Conservation (phyloP, 139 green algal species). For the Chlorella vulgaris region DNA sequence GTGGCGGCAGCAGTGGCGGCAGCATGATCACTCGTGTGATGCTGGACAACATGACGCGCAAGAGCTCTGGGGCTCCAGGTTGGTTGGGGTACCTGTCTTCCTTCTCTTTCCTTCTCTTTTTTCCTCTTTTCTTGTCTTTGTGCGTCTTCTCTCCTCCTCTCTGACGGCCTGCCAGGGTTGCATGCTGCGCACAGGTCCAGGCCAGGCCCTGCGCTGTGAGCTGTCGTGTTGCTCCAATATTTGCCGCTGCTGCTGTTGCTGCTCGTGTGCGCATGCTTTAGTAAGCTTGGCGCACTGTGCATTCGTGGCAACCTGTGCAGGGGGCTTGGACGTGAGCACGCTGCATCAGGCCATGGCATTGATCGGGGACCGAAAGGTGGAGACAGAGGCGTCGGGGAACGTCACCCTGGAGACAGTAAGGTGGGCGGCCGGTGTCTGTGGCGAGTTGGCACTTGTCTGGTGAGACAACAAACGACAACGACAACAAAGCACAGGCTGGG, state of each 20-base stretch:
- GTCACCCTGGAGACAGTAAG: conserved; percentile 87
- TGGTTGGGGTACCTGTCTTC: not conserved
- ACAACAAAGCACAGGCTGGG: too few species aligned
- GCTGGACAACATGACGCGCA: conserved; percentile 98
- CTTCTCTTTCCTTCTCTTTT: not conserved
- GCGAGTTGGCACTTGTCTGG: too few species aligned
- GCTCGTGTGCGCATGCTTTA: too few species aligned
- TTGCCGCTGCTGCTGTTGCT: too few species aligned
- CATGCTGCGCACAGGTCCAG: too few species aligned
- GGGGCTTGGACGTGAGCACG: conserved; percentile 83
- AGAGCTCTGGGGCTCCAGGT: conserved; percentile 36
- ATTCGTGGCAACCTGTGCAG: conserved; percentile 23
- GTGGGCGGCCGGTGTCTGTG: not conserved
- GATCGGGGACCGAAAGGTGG: conserved; percentile 56
- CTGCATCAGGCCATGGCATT: conserved; percentile 66
- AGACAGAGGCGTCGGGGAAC: conserved; percentile 97
- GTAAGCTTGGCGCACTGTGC: not conserved
- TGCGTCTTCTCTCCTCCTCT: too few species aligned
- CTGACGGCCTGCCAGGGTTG: too few species aligned
- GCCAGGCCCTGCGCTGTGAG: too few species aligned
- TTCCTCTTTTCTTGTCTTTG: not conserved
- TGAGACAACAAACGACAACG: too few species aligned
- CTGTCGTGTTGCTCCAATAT: too few species aligned
- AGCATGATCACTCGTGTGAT: conserved; percentile 85
- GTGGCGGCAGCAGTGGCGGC: not conserved